A percentile compares a stretch with the other conserved stretches of the same genome.
Evolutionary conservation across 306 rosid genomes (phyloP).

Genomic region (Lathyrus oleraceus): DNA sequence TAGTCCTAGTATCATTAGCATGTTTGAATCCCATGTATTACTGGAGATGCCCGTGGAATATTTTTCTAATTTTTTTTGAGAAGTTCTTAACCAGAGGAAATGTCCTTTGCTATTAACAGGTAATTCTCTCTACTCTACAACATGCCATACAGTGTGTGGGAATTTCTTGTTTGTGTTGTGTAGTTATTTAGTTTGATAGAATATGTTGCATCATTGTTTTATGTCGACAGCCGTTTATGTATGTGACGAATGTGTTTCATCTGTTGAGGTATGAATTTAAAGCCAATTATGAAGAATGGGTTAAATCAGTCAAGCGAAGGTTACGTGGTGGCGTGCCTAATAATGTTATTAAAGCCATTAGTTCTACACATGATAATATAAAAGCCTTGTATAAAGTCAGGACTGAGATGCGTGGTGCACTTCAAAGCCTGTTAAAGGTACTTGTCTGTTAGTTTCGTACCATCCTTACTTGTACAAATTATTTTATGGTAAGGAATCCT

Average conservation of each 20-base stretch:
- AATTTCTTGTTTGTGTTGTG: not conserved
- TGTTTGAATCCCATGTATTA: too few species aligned
- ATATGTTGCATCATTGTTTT: constrained; percentile 14
- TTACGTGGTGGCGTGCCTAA: constrained; percentile 55
- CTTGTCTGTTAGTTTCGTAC: not conserved
- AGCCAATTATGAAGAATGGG: constrained; percentile 86
- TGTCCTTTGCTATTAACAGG: too few species aligned
- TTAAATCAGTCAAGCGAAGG: constrained; percentile 70
- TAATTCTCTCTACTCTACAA: too few species aligned
- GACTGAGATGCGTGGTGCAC: constrained; percentile 75
- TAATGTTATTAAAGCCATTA: constrained; percentile 59
- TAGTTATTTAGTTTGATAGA: not conserved
- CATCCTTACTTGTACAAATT: not conserved
- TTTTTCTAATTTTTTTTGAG: too few species aligned
- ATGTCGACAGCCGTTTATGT: constrained; percentile 12
- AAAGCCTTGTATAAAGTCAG: constrained; percentile 75
- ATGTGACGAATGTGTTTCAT: constrained; percentile 29
- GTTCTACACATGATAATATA: constrained; percentile 56
- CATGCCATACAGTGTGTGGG: too few species aligned
- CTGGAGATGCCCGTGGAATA: too few species aligned
- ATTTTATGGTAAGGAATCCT: constrained; percentile 12
- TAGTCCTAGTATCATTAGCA: not conserved
- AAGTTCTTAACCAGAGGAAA: too few species aligned
- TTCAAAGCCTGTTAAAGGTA: constrained; percentile 84
- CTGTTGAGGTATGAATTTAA: constrained; percentile 81